Evolutionary conservation across 2,329 filamentous ascomycete genomes (phyloP).

Genomic region (Aspergillus novoparasiticus): DNA sequence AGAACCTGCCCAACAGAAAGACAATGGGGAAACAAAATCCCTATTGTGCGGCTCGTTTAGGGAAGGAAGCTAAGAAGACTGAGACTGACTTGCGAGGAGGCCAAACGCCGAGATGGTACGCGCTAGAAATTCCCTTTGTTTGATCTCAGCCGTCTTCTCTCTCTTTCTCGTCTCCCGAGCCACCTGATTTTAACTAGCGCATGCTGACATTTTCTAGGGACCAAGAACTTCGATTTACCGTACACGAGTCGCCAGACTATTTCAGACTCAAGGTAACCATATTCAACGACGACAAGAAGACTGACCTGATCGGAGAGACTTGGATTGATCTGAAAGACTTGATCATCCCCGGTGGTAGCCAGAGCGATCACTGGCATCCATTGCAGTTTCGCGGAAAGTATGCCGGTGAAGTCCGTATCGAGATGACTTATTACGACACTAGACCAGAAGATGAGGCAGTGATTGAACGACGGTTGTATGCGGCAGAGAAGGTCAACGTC

Average conservation of each 20-base stretch:
- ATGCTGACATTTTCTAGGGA: constrained; percentile 65
- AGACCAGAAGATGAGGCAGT: constrained; percentile 77
- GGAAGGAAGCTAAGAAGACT: constrained; percentile 97
- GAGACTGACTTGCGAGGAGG: constrained; percentile 90
- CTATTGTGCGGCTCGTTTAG: constrained; percentile 89
- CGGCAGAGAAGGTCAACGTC: constrained; percentile 38
- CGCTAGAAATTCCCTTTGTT: background rate
- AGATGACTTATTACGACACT: constrained; percentile 94
- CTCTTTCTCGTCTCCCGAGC: background rate
- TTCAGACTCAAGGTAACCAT: constrained; percentile 92
- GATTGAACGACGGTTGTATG: constrained; percentile 56
- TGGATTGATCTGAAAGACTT: constrained; percentile 84
- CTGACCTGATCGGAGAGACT: constrained; percentile 91
- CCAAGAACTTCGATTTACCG: constrained; percentile 91
- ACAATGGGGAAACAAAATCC: constrained; percentile 98
- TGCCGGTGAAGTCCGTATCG: constrained; percentile 89
- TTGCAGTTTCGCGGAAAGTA: constrained; percentile 91
- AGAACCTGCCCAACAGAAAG: constrained; percentile 95
- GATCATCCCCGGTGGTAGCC: constrained; percentile 83
- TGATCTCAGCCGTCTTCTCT: background rate
- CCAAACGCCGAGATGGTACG: constrained; percentile 91
- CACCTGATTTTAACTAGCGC: no score
- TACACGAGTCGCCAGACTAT: constrained; percentile 96
- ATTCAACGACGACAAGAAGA: constrained; percentile 98
- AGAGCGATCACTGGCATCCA: constrained; percentile 89